These are phyloP conservation scores for Simplicillium aogashimaense DNA, from an alignment of 2,329 filamentous ascomycete species.

Conservation along the genomic window DNA sequence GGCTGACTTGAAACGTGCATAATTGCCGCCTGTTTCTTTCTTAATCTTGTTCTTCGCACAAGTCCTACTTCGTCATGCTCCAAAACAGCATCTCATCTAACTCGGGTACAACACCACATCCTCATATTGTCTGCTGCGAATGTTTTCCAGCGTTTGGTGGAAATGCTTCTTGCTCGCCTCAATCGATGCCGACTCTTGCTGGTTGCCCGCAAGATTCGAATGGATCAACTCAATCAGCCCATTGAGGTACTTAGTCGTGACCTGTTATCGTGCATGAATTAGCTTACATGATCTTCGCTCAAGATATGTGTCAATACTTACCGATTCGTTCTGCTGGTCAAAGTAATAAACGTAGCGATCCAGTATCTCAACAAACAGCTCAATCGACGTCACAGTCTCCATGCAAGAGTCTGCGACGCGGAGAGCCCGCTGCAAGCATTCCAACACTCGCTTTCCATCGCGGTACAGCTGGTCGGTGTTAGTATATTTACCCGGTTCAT, in stretches of 20 bases:
- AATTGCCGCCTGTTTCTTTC: background rate
- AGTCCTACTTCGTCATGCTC: no score
- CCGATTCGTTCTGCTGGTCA: constrained; percentile 96
- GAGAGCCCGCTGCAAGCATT: constrained; percentile 89
- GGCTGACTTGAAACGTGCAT: background rate
- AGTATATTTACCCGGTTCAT: constrained; percentile 8
- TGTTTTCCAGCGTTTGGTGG: constrained; percentile 88
- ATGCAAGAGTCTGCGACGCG: constrained; percentile 97
- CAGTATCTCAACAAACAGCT: constrained; percentile 95
- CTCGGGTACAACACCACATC: constrained; percentile 67
- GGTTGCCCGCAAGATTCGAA: constrained; percentile 82
- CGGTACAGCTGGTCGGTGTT: constrained; percentile 66
- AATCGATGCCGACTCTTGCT: constrained; percentile 69
- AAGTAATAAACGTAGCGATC: constrained; percentile 99
- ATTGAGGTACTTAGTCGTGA: constrained; percentile 96
- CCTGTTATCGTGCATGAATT: constrained; percentile 24
- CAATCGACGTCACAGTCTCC: constrained; percentile 94
- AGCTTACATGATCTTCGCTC: constrained; percentile 4
- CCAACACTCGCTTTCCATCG: constrained; percentile 91
- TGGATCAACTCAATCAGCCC: constrained; percentile 97
- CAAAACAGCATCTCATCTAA: constrained; percentile 9
- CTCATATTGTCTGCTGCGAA: constrained; percentile 83
- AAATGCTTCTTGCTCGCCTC: constrained; percentile 93
- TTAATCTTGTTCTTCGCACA: background rate
- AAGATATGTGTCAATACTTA: constrained; percentile 21